Percentiles rank a stretch among this genome's conserved stretches.
phyloP scores from a whole-genome alignment of 164 flowering plant genomes.

The Cinnamomum chago region DNA sequence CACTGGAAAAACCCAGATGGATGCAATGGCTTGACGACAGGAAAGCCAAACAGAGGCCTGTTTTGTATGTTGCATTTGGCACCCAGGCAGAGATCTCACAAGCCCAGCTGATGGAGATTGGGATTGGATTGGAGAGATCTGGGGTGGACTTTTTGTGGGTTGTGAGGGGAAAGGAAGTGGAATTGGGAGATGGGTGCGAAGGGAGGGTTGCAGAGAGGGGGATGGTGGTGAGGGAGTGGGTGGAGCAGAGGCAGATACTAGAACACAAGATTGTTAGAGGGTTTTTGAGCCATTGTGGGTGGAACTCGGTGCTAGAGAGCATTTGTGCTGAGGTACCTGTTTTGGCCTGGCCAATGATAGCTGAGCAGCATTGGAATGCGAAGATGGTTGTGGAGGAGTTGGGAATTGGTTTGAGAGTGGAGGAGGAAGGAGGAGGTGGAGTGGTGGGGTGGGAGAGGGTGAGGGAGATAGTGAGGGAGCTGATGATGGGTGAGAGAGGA shows the following conservation, averaged over 20 bases:
- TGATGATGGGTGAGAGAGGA: too few species aligned
- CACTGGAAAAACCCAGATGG: constrained; percentile 11
- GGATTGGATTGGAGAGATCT: constrained; percentile 18
- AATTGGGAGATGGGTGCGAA: constrained; percentile 10
- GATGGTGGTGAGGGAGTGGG: constrained; percentile 25
- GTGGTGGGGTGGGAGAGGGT: too few species aligned
- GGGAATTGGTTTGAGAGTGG: too few species aligned
- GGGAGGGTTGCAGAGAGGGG: constrained; percentile 20
- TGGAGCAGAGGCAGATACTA: constrained; percentile 22
- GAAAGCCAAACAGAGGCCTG: background rate
- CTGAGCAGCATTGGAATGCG: constrained; percentile 15
- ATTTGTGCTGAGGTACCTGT: constrained; percentile 28
- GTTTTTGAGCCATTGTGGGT: constrained; percentile 25
- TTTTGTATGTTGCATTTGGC: constrained; percentile 24
- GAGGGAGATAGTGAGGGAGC: too few species aligned
- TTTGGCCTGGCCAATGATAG: constrained; percentile 27
- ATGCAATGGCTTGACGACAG: constrained; percentile 17
- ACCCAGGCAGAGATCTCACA: constrained; percentile 16
- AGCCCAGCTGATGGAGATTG: constrained; percentile 20
- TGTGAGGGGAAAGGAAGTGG: constrained; percentile 6
- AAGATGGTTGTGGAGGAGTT: too few species aligned
- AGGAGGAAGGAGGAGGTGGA: too few species aligned
- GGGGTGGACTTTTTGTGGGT: constrained; percentile 20
- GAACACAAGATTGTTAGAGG: constrained; percentile 22
- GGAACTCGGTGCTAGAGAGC: constrained; percentile 16